Base-by-base conservation (phyloP, 345 rosid species). In the Aethionema arabicum region DNA sequence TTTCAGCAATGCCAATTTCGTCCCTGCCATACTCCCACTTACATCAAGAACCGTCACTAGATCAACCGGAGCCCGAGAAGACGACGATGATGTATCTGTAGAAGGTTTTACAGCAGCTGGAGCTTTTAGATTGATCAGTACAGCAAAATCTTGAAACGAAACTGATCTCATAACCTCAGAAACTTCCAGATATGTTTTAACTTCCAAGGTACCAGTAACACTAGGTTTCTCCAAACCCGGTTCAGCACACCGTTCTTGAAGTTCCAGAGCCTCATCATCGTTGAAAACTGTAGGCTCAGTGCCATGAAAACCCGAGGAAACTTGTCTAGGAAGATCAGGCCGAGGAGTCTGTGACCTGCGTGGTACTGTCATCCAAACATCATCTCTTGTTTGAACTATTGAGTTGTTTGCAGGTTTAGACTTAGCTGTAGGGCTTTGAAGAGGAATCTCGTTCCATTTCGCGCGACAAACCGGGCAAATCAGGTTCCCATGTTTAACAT, bases 11-110 rank as follows among this genome's bases (percentile, higher is more conserved):
- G 97, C 97, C 41, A 93, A 77, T 70, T 90, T 93, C 51, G 95
- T 86, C 32, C 99, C 99, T 0, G 89, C 86, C 97, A 95, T 95
- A 84, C 99, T 95, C 60, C 99, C 99, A 38, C 99, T 95, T 38
- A 88, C 88, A 71, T 95, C 99, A 73, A 95, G 97, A 57, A 95
- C 96, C 1, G 99, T 90, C 42, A 95, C 86, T 50, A 95, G 80
- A 74, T 95, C 99, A 21, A 95, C 76, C n/a, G 96, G 83, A 55
- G 90, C 91, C 14, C 96, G 91, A 7, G 88, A 79, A 48, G 72
- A 60, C 35, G 56, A 53, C 1, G 8, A 40, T 12, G 59, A 32
- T 11, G 6, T 13, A 63, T 66, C 68, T 46, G 68, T 76, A 66
- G 77, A 47, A 13, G 66, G 67, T 63, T 61, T 74, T 53, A 65